Evolutionary conservation across 352 stramenopile genomes (phyloP).

Genomic region (Phytophthora tubulina): DNA sequence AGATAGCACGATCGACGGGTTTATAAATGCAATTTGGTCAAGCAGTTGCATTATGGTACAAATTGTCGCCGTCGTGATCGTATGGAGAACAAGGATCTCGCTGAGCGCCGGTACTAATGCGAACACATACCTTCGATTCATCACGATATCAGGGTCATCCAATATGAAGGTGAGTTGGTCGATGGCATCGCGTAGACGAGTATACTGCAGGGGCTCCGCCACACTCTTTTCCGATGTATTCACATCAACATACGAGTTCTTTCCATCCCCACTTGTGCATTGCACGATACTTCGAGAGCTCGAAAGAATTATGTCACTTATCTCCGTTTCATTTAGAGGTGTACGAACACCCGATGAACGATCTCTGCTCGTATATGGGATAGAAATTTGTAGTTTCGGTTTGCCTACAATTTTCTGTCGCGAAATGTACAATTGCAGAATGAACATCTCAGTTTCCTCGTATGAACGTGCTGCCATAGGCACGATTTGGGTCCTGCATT

Average conservation of each 20-base stretch:
- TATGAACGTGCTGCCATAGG: slow-evolving; percentile 23
- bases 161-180: slow-evolving; percentile 33
- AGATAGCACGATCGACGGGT: slow-evolving; percentile 21
- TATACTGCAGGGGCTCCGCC: slow-evolving; percentile 27
- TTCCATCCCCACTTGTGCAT: slow-evolving; percentile 9
- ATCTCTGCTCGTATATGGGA: not conserved
- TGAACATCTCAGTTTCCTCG: slow-evolving; percentile 36
- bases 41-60: slow-evolving; percentile 37
- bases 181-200: slow-evolving; percentile 26
- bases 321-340: slow-evolving; percentile 22
- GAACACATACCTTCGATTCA: slow-evolving; percentile 24
- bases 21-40: slow-evolving; percentile 40
- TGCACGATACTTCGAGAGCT: slow-evolving; percentile 30
- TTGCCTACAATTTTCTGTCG: slow-evolving; percentile 16
- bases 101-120: slow-evolving; percentile 30
- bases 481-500: slow-evolving; percentile 43
- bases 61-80: slow-evolving; percentile 30
- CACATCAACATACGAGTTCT: slow-evolving; percentile 22
- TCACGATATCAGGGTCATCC: slow-evolving; percentile 28
- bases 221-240: slow-evolving; percentile 30
- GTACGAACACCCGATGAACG: not conserved
- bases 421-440: slow-evolving; percentile 42
- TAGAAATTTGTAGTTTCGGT: not conserved
- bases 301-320: slow-evolving; percentile 25
- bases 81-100: slow-evolving; percentile 38